Conservation (phyloP, 768 basidiomycete genomes). For the Lactifluus volemus region DNA sequence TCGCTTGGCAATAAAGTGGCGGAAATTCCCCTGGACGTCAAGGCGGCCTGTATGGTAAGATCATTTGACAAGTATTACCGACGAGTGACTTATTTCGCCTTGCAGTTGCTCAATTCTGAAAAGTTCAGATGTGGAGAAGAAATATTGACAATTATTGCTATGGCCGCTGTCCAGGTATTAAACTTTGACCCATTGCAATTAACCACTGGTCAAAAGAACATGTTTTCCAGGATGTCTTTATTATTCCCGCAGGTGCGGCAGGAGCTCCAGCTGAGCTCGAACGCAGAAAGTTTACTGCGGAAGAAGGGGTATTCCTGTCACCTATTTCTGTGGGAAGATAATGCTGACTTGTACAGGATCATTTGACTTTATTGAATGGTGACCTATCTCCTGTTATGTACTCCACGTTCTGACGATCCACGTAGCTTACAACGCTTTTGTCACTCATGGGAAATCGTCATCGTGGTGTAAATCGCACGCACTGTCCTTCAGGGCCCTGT, state of each 20-base stretch:
- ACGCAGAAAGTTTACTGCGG: conserved; percentile 91
- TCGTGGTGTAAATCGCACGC: conserved; percentile 92
- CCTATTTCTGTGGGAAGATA: background rate
- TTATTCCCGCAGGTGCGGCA: conserved; percentile 77
- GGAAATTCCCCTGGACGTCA: conserved; percentile 90
- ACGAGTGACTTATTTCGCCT: background rate
- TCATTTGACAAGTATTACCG: background rate
- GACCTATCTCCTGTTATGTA: conserved; percentile 6
- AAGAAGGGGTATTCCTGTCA: conserved; percentile 74
- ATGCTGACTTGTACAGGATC: conserved; percentile 51
- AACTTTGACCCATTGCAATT: background rate
- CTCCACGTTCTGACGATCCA: background rate
- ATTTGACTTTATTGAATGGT: conserved; percentile 92
- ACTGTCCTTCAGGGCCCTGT: conserved; percentile 89
- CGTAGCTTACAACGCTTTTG: conserved; percentile 89
- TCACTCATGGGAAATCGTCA: conserved; percentile 70
- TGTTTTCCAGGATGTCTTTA: conserved; percentile 66
- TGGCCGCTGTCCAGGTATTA: conserved; percentile 81
- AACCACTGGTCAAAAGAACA: background rate
- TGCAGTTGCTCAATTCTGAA: conserved; percentile 77
- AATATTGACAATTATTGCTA: conserved; percentile 90
- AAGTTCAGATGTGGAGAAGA: conserved; percentile 90
- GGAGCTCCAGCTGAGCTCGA: conserved; percentile 89
- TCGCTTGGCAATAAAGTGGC: conserved; percentile 77
- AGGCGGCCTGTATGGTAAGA: conserved; percentile 87